Evolutionary conservation across 768 basidiomycete genomes (phyloP), one percentile per base, ranked within the genome.

Genomic region (Leccinum ochraceum): DNA sequence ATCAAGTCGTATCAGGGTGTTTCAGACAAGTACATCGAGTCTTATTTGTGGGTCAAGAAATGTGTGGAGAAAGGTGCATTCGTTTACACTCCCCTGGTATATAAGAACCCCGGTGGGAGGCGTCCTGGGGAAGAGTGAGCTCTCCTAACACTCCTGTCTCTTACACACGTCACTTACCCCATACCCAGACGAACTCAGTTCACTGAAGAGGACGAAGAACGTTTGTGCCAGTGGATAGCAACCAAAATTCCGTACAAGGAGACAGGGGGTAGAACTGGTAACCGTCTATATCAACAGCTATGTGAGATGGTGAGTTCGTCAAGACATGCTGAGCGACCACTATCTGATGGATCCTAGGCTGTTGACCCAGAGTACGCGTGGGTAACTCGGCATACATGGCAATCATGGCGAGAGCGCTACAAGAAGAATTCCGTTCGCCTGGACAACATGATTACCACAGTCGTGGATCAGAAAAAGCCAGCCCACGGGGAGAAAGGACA

Each of bases 361-460:
- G 74, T 75, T 54, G 87, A 91, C 62, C 86, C 89, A 2, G 89
- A 90, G 63, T 92, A 85, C 66, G 78, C 82, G 0, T 93, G 91
- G 91, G 92, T 92, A 20, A 80, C 78, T 26, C 86, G 90, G 16
- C 91, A 94, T 70, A 92, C 90, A 2, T 94, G 91, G 91, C 90
- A 92, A 64, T 94, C 91, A 16, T 94, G 91, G 91, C 83, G 92
- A 28, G 91, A 94, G 69, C 81, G 92, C 30, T 94, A 94, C 77
- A 92, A 93, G 78, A 93, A 93, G 74, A 88, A 94, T 61, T 77
- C 89, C 0, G 69, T 75, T 7, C 84, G 90, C 10, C 79, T 93
- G 39, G 90, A 93, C 67, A 68, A 68, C 11, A 74, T 83, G 57
- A 92, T 94, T 56, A 73, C 83, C 2, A 76, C 76, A 5, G 85